Base-by-base conservation (phyloP, 305 asterid genomes). In the Fraxinus albicans region DNA sequence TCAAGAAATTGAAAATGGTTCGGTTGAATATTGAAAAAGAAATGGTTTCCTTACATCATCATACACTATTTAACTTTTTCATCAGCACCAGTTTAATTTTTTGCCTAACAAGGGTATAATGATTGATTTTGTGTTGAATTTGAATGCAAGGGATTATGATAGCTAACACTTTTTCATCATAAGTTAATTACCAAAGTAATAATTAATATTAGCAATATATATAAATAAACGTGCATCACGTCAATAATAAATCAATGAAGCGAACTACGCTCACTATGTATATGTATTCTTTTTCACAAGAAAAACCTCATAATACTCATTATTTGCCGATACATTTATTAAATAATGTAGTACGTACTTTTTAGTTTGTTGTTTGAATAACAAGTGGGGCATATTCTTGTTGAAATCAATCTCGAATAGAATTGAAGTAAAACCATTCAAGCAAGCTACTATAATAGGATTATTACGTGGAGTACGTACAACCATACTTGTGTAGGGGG, bases 1-100 rank as follows among this genome's bases (percentile, higher is more conserved):
- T 80, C 86, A 84, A 87, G 84, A 84, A 84, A 84, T 84, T 82
- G 87, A 84, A 25, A 65, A 65, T 3, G 34, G 34, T 8, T 80
- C 76, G 69, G 73, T 82, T 79, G 85, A 73, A 76, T 81, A 78
- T 76, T 84, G 83, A 74, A 76, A 83, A 58, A 44, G 40, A 2
- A 67, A 77, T 19, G 58, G 33, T 33, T 47, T 77, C 15, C 35
- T 47, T 44, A 0, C 63, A 77, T 19, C 34, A 75, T 34, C 78
- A 38, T 33, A 8, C 15, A 7, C 8, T 74, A 36, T 31, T 21
- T 6, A 19, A 60, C 70, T 60, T 60, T 60, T n/a, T 19, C 40
- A 36, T 36, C 42, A 35, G 40, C 6, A 0, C 40, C 8, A 35
- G 40, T 35, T 35, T 4, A 4, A 35, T 5, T n/a, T n/a, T n/a